phyloP scores from a whole-genome alignment of 768 basidiomycete genomes.

The Hirschioporus abietinus region DNA sequence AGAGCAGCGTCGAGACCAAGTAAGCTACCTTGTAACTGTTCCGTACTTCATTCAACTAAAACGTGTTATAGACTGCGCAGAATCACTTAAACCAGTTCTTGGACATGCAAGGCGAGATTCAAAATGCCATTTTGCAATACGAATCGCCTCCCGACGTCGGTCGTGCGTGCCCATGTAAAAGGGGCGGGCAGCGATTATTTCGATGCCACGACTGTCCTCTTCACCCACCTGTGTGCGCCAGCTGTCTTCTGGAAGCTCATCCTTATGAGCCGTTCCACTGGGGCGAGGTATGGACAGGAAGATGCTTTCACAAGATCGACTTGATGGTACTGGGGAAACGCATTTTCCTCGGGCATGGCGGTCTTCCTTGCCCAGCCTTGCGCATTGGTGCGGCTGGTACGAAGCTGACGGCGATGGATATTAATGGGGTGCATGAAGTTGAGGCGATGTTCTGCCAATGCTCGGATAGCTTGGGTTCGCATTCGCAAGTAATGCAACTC shows the following conservation, averaged over 20 bases:
- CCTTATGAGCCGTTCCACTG: background rate
- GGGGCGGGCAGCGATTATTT: background rate
- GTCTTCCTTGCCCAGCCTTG: background rate
- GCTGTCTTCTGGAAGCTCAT: background rate
- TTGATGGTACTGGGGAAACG: background rate
- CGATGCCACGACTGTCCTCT: background rate
- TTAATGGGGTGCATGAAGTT: background rate
- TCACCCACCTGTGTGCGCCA: background rate
- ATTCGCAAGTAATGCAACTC: background rate
- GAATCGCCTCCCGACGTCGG: background rate
- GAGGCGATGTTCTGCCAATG: background rate
- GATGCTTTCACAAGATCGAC: background rate
- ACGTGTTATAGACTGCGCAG: background rate
- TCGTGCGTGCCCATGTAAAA: background rate
- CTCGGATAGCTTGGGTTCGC: background rate
- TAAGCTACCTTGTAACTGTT: background rate
- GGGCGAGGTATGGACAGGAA: background rate
- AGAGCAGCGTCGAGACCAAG: background rate
- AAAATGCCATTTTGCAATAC: background rate
- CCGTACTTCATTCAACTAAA: background rate
- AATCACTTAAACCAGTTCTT: background rate
- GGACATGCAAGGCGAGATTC: background rate
- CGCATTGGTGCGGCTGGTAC: background rate
- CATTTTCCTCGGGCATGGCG: background rate
- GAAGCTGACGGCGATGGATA: background rate